phyloP scores from a whole-genome alignment of 2,329 filamentous ascomycete genomes.

The Claviceps africana region DNA sequence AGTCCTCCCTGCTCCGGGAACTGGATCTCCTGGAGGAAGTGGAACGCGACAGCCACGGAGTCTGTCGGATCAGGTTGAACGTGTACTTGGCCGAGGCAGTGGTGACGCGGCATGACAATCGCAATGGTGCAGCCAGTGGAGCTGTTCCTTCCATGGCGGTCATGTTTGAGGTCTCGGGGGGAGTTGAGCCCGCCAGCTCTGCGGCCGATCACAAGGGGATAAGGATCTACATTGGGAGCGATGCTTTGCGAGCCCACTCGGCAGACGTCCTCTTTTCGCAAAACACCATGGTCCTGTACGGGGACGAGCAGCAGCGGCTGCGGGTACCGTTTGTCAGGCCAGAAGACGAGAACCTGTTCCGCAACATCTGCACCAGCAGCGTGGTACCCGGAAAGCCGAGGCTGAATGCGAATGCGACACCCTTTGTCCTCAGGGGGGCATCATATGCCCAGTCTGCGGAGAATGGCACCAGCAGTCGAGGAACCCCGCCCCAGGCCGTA shows the following conservation, averaged over 20 bases:
- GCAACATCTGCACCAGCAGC: slow-evolving; percentile 53
- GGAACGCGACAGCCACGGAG: slow-evolving; percentile 49
- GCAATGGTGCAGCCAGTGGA: slow-evolving; percentile 55
- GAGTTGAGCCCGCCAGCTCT: slow-evolving; percentile 30
- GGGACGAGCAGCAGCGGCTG: slow-evolving; percentile 73
- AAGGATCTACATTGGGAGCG: slow-evolving; percentile 80
- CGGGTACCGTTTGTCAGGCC: slow-evolving; percentile 86
- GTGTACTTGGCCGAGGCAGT: slow-evolving; percentile 88
- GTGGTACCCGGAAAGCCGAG: slow-evolving; percentile 40
- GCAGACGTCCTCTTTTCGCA: slow-evolving; percentile 87
- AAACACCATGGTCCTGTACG: slow-evolving; percentile 75
- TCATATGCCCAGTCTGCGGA: slow-evolving; percentile 17
- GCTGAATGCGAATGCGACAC: slow-evolving; percentile 38
- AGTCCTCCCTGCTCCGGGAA: slow-evolving; percentile 58
- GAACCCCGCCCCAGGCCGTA: slow-evolving; percentile 1
- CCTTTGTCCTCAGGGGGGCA: slow-evolving; percentile 24
- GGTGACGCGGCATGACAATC: slow-evolving; percentile 59
- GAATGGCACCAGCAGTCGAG: not conserved
- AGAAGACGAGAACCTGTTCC: slow-evolving; percentile 73
- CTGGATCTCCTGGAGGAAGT: slow-evolving; percentile 57
- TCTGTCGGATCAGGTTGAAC: slow-evolving; percentile 57
- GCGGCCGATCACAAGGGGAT: slow-evolving; percentile 43
- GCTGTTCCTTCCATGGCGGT: slow-evolving; percentile 64
- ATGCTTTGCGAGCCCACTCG: slow-evolving; percentile 71
- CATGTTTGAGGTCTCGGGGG: slow-evolving; percentile 56